Evolutionary conservation across 2,329 filamentous ascomycete species (phyloP).

Genomic region (Trichoderma sp.): DNA sequence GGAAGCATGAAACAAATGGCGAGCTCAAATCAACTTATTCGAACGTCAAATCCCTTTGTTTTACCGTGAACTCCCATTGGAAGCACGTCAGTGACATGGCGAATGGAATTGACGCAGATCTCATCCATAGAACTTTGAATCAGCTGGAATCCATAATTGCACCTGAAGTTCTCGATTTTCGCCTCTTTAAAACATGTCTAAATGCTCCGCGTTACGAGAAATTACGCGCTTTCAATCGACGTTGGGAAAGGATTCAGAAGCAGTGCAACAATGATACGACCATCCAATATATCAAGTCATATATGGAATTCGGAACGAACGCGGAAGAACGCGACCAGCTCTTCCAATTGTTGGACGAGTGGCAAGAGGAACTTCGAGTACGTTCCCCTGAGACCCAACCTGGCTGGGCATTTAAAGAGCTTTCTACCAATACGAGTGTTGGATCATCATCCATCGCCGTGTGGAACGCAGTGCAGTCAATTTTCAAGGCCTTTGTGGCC

Average conservation of each 20-base stretch:
- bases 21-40: not conserved
- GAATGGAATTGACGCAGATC: not conserved
- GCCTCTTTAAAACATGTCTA: fast-evolving
- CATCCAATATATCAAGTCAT: not conserved
- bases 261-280: not conserved
- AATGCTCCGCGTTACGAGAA: not conserved
- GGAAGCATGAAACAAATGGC: not conserved
- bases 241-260: not conserved
- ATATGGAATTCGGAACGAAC: not conserved
- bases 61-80: not conserved
- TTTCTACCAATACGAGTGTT: not conserved
- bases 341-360: not conserved
- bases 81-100: not conserved
- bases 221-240: not conserved
- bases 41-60: not conserved
- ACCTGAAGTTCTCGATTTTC: not conserved
- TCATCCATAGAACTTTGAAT: not conserved
- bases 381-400: not conserved
- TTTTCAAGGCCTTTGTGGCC: not conserved
- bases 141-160: not conserved
- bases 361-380: not conserved
- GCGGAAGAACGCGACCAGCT: not conserved
- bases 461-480: not conserved
- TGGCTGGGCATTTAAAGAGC: not conserved
- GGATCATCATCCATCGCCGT: not conserved